Base-by-base conservation (phyloP, 2,329 filamentous ascomycete genomes). In the Plenodomus lindquistii region DNA sequence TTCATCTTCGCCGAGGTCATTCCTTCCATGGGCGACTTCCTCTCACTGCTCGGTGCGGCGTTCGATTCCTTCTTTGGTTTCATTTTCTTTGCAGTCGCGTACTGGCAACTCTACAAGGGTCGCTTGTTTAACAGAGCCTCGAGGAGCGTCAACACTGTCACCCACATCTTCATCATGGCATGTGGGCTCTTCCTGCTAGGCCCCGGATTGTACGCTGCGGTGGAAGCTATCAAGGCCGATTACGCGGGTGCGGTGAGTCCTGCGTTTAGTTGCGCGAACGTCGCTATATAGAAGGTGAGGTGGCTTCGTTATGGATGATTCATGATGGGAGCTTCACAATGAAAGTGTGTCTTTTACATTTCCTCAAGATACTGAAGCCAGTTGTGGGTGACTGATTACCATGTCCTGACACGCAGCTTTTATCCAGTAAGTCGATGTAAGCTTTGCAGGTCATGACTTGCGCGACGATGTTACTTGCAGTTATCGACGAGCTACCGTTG, bases 61-160 rank as follows among this genome's bases (percentile, higher is more conserved):
- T 96, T 96, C 65, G 90, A 96, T 73, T 92, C 87, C 44, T 92
- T 91, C 79, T 92, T 92, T 62, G 92, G 92, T 19, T 96, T 96
- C 78, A 95, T 96, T 68, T 96, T 96, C 78, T 96, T 88, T 86
- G 88, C 87, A 9, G 81, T 90, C 1, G 88, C 88, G 1, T 92
- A 89, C 66, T 82, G 91, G 65, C 82, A 87, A 44, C 89, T 92
- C 86, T 80, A 87, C 44, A 75, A 75, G 20, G 85, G 81, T 0
- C 86, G 89, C 52, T 78, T 79, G 18, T 80, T 78, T 43, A 40
- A 42, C 1, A 69, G 72, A 2, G 40, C 63, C 1, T 47, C 56
- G 0, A 68, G 75, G 44, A 70, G 70, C 6, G 51, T 75, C 5
- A 73, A 77, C 73, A 77, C 75, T 3, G 51, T 77, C 11, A 60